Percentiles rank a stretch among this genome's conserved stretches.
These are phyloP conservation scores for Rhizophora mangle DNA, from an alignment of 345 rosid genomes.

Conservation along the genomic window DNA sequence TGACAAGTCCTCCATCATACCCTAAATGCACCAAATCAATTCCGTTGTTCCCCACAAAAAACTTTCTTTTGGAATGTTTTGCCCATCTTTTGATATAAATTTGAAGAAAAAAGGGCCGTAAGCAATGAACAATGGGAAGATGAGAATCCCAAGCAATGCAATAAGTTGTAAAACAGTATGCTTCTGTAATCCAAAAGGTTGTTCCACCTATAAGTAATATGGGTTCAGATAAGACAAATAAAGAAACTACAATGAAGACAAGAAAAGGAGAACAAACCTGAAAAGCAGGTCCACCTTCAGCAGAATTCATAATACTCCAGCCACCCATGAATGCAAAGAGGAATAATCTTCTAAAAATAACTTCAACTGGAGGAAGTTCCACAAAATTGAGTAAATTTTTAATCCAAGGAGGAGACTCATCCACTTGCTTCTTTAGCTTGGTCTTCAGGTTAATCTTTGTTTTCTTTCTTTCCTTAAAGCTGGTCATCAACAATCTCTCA, in stretches of 20 bases:
- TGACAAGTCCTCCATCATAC: background rate
- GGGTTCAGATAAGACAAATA: background rate
- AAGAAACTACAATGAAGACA: constrained; percentile 1
- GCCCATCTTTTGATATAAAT: too few relatives aligned
- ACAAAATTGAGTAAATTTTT: constrained; percentile 69
- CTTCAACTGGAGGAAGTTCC: constrained; percentile 75
- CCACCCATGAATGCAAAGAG: constrained; percentile 98
- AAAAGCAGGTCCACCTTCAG: constrained; percentile 98
- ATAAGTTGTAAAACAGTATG: background rate
- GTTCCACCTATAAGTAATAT: background rate
- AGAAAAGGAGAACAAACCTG: constrained; percentile 58
- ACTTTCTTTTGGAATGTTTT: background rate
- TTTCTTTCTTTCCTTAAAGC: constrained; percentile 76
- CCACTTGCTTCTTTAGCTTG: constrained; percentile 84
- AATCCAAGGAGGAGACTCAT: constrained; percentile 94
- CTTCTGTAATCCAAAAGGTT: background rate
- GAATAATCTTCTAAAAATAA: constrained; percentile 84
- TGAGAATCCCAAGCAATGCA: background rate
- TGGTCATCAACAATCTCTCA: constrained; percentile 82
- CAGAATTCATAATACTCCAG: constrained; percentile 97
- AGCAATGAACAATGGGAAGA: background rate
- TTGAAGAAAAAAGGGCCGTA: too few relatives aligned
- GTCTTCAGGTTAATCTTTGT: constrained; percentile 80
- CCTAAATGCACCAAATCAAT: background rate
- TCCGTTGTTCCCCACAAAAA: background rate